phyloP scores from a whole-genome alignment of 495 filamentous ascomycete genomes.

The Cercophora scortea region DNA sequence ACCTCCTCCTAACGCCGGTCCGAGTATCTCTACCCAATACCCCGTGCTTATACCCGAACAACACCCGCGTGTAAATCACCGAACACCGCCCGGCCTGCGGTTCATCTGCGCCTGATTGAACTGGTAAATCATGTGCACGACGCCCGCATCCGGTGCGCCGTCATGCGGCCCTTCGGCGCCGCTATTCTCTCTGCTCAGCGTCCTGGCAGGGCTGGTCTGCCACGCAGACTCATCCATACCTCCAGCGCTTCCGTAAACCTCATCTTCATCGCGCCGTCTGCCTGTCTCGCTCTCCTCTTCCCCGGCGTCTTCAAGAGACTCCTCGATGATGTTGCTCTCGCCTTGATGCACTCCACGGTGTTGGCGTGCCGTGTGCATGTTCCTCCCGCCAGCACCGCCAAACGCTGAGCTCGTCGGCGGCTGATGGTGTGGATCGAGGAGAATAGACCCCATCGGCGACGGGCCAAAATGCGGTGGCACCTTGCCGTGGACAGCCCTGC shows the following conservation, averaged over 20 bases:
- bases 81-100: slow-evolving; percentile 28
- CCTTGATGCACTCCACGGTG: slow-evolving; percentile 35
- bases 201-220: slow-evolving; percentile 36
- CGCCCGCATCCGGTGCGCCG: slow-evolving; percentile 48
- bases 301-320: slow-evolving; percentile 36
- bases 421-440: slow-evolving; percentile 83
- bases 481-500: slow-evolving; percentile 11
- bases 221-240: slow-evolving; percentile 45
- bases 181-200: slow-evolving; percentile 35
- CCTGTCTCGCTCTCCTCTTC: slow-evolving; percentile 60
- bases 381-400: slow-evolving; percentile 24
- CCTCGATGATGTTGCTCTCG: slow-evolving; percentile 39
- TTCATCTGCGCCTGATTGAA: slow-evolving; percentile 81
- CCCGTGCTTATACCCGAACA: too few relatives aligned
- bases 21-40: too few relatives aligned
- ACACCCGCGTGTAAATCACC: slow-evolving; percentile 18
- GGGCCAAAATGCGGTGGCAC: slow-evolving; percentile 29
- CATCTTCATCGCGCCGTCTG: slow-evolving; percentile 66
- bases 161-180: slow-evolving; percentile 6
- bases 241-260: slow-evolving; percentile 42
- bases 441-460: slow-evolving; percentile 61
- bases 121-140: slow-evolving; percentile 81
- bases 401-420: slow-evolving; percentile 45
- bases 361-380: slow-evolving; percentile 32
- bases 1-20: too few relatives aligned